Base-by-base conservation (phyloP, 2,329 filamentous ascomycete species). In the Colletotrichum theobromicola region DNA sequence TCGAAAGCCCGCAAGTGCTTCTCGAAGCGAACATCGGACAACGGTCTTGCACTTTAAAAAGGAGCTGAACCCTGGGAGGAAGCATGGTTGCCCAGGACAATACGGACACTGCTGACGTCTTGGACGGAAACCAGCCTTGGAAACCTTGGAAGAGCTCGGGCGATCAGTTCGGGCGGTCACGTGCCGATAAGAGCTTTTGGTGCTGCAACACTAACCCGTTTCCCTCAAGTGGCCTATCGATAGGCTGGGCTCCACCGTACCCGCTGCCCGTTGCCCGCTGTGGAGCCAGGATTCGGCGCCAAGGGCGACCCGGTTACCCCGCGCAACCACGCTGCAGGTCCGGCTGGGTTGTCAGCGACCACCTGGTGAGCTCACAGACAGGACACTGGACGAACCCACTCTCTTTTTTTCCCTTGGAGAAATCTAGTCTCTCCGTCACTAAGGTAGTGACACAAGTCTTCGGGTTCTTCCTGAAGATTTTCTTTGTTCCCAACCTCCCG, bases 291-390 rank as follows among this genome's bases (percentile, higher is more conserved):
- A 32, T 37, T 57, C 61, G 42, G 32, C 69, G 75, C 61, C 66
- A 68, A 66, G 70, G 35, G 72, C 42, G 69, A 70, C 65, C 66
- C 42, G 63, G 70, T 77, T 72, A 77, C 75, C 75, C 75, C 75
- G 75, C 75, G 75, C 75, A 77, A 77, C 75, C 68, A 76, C 46
- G 50, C 60, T 72, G 58, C 58, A 50, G 67, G 60, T 26, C 67
- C 55, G 55, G 35, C 67, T 46, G 50, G 35, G 55, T 57, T 62
- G 68, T 68, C 75, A 72, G 72, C 61, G 72, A 57, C 64, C 32
- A 60, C 37, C 55, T 53, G 70, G 71, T 70, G 46, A 74, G 65
- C 71, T 69, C 46, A 67, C 74, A 75, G 67, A 63, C 71, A 61
- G 58, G 62, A 35, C 62, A 63, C 71, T 55, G 58, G 62, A 35